phyloP scores from a whole-genome alignment of 2,329 filamentous ascomycete genomes.

The Simplicillium aogashimaense region DNA sequence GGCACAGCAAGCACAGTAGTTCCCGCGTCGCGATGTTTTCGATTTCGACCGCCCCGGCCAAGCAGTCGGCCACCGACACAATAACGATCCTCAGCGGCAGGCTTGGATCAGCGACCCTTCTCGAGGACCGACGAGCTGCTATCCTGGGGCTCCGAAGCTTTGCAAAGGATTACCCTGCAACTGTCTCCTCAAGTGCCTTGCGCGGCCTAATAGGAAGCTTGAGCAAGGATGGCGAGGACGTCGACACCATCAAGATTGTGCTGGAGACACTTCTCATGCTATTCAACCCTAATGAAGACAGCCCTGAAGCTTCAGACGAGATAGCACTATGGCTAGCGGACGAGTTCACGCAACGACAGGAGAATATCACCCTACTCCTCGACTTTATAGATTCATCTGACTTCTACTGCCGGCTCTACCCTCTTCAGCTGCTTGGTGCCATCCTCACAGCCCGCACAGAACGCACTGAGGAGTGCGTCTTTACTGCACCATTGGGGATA shows the following conservation, averaged over 20 bases:
- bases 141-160: constrained; percentile 92
- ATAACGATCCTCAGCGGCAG: constrained; percentile 84
- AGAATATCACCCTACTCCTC: constrained; percentile 86
- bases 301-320: constrained; percentile 89
- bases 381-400: constrained; percentile 80
- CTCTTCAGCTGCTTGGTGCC: constrained; percentile 77
- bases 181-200: constrained; percentile 87
- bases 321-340: constrained; percentile 94
- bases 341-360: constrained; percentile 94
- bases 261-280: constrained; percentile 93
- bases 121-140: constrained; percentile 89
- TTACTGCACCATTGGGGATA: constrained; percentile 80
- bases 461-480: constrained; percentile 87
- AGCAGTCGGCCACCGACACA: constrained; percentile 91
- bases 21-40: constrained; percentile 42
- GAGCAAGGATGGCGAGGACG: constrained; percentile 81
- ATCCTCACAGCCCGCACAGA: constrained; percentile 81
- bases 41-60: constrained; percentile 67
- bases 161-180: constrained; percentile 91
- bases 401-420: constrained; percentile 86
- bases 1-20: constrained; percentile 1
- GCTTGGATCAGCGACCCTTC: constrained; percentile 76
- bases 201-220: constrained; percentile 79
- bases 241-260: constrained; percentile 91
- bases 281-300: constrained; percentile 62